Percentiles rank a stretch among this genome's conserved stretches.
Evolutionary conservation across 2,329 filamentous ascomycete genomes (phyloP).

Genomic region (Aspergillus novoparasiticus): DNA sequence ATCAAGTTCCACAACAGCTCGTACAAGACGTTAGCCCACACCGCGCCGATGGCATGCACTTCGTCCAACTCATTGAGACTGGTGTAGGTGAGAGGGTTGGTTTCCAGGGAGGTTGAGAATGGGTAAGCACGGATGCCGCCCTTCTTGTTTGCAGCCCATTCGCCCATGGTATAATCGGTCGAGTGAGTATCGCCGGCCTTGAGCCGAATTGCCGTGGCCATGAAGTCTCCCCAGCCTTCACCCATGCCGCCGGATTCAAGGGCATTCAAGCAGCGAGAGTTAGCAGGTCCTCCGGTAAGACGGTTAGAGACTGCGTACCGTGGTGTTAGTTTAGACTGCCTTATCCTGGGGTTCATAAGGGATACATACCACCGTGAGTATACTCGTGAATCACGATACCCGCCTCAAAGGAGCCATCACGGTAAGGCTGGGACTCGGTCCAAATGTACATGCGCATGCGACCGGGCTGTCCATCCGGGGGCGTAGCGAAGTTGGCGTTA

Average conservation of each 20-base stretch:
- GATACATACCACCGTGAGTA: slow-evolving; percentile 18
- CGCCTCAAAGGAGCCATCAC: slow-evolving; percentile 16
- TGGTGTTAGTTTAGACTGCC: background rate
- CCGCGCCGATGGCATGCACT: slow-evolving; percentile 17
- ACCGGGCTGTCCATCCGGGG: slow-evolving; percentile 18
- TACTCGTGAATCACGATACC: slow-evolving; percentile 23
- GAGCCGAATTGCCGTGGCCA: slow-evolving; percentile 16
- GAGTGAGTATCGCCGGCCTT: slow-evolving; percentile 15
- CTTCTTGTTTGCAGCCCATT: slow-evolving; percentile 11
- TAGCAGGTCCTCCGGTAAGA: slow-evolving; percentile 17
- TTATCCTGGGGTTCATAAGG: background rate
- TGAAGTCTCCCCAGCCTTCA: slow-evolving; percentile 22
- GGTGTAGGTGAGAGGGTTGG: slow-evolving; percentile 16
- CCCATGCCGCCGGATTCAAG: slow-evolving; percentile 21
- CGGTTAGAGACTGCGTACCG: slow-evolving; percentile 16
- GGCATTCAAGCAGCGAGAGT: slow-evolving; percentile 13
- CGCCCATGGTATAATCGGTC: slow-evolving; percentile 14
- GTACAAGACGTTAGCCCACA: slow-evolving; percentile 19
- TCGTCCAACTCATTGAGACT: slow-evolving; percentile 9
- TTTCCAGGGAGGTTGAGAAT: slow-evolving; percentile 14
- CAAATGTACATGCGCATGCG: slow-evolving; percentile 22
- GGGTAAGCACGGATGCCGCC: slow-evolving; percentile 16
- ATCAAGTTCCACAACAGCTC: slow-evolving; percentile 23
- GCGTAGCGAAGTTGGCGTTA: slow-evolving; percentile 20
- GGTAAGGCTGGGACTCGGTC: slow-evolving; percentile 6